phyloP scores from a whole-genome alignment of 805 yeast genomes.

The Saccharomycopsis sp. region DNA sequence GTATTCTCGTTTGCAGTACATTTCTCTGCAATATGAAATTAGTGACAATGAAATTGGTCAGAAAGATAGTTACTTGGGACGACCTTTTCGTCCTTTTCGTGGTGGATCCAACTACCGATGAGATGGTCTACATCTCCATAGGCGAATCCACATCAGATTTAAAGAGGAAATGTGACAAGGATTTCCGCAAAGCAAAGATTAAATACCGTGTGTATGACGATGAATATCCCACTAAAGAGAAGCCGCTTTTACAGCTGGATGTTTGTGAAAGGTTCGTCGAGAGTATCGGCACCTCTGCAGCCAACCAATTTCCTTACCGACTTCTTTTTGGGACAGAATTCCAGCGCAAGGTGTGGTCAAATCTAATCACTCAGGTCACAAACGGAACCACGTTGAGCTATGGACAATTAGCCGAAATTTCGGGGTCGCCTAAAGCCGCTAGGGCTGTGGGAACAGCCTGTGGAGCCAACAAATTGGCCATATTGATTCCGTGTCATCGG shows the following conservation, averaged over 20 bases:
- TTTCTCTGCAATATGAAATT: too few species aligned
- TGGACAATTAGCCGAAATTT: constrained; percentile 28
- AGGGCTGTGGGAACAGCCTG: constrained; percentile 39
- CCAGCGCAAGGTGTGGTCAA: constrained; percentile 35
- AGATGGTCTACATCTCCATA: not conserved
- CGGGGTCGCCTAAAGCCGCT: constrained; percentile 29
- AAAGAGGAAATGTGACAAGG: not conserved
- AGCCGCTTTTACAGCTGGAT: not conserved
- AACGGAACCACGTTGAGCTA: constrained; percentile 31
- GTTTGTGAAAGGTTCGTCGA: not conserved
- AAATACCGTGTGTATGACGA: not conserved
- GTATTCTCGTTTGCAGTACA: too few species aligned
- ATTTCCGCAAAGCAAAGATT: not conserved
- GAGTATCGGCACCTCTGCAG: not conserved
- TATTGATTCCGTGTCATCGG: constrained; percentile 40
- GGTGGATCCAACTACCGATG: not conserved
- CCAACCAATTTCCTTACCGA: constrained; percentile 21
- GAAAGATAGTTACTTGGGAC: not conserved
- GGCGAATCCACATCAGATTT: not conserved
- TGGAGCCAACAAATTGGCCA: constrained; percentile 34
- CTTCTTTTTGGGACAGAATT: constrained; percentile 35
- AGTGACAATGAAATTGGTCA: not conserved
- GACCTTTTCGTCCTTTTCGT: not conserved
- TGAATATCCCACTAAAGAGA: not conserved
- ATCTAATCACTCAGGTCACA: constrained; percentile 26